phyloP scores from a whole-genome alignment of 768 basidiomycete genomes.

The Megacollybia marginata region DNA sequence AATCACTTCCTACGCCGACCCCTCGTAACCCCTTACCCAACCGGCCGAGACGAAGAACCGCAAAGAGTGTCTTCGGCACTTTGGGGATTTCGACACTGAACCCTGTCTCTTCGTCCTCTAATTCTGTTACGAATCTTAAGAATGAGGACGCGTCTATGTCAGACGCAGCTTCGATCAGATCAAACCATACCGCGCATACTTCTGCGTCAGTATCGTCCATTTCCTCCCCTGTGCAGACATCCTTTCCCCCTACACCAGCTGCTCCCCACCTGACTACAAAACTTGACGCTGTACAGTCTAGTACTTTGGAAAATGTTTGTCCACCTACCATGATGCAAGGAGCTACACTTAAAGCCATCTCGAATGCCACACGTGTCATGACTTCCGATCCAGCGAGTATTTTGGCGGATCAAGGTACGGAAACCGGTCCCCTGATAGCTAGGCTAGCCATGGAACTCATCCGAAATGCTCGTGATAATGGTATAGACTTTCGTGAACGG shows the following conservation, averaged over 20 bases:
- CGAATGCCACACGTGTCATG: slow-evolving; percentile 84
- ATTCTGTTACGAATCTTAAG: not conserved
- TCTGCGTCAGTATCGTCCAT: slow-evolving; percentile 18
- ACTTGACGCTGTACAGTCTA: slow-evolving; percentile 18
- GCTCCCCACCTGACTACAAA: slow-evolving; percentile 37
- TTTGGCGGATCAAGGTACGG: slow-evolving; percentile 61
- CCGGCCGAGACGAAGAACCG: slow-evolving; percentile 31
- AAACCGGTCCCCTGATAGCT: slow-evolving; percentile 54
- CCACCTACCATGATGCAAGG: slow-evolving; percentile 38
- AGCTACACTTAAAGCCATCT: slow-evolving; percentile 64
- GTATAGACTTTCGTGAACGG: slow-evolving; percentile 40
- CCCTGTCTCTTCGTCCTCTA: slow-evolving; percentile 23
- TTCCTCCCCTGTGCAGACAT: slow-evolving; percentile 32
- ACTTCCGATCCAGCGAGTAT: slow-evolving; percentile 70
- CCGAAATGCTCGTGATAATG: slow-evolving; percentile 58
- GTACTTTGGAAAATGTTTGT: too few species aligned
- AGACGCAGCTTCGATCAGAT: slow-evolving; percentile 30
- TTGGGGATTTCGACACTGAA: slow-evolving; percentile 64
- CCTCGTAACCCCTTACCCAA: not conserved
- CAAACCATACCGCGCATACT: slow-evolving; percentile 15
- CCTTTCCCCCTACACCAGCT: slow-evolving; percentile 32
- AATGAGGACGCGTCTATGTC: slow-evolving; percentile 8
- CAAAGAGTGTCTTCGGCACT: slow-evolving; percentile 65
- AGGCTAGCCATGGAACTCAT: slow-evolving; percentile 63
- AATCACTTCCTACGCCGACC: not conserved